Evolutionary conservation across 169 alveolate species (phyloP), one percentile per base, ranked within the genome.

Genomic region (Eimeria necatrix): DNA sequence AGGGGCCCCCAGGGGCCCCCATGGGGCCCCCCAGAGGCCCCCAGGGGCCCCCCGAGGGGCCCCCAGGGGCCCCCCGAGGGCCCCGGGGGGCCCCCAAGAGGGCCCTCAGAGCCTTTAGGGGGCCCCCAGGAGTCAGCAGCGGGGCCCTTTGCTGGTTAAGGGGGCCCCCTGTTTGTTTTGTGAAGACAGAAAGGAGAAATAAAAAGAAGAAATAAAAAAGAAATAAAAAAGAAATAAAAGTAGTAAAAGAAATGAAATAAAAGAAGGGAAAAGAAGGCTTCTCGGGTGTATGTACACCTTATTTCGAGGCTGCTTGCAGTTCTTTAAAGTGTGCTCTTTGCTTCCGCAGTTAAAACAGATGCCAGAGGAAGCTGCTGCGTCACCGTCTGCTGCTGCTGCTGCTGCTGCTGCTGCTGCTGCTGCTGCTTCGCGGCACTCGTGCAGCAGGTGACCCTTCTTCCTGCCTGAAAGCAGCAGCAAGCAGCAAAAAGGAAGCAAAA

Each of bases 321-420:
- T 96, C 71, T 87, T 93, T 48, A 83, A 94, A 4, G 96, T 96
- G 85, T 96, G 97, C 51, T 64, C 93, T 3, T 61, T 71, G 59
- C 95, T 74, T 68, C 97, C 97, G 51, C 97, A 96, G 53, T 95
- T 94, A 64, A 96, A 96, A 74, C 97, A 96, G 48, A 94, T 81
- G 64, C 93, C 93, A 71, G 81, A 22, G 10, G 74, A 52, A 4
- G 81, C 81, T 7, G 93, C 80, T n/a, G 81, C 26, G 3, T 49
- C 70, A 14, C 68, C 60, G 59, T 68, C 22, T 20, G 81, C 93
- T 6, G 22, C 26, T 5, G 81, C 22, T 10, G 56, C 61, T 18
- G 53, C 93, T 4, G 61, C 22, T 20, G 81, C 93, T 6, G 22
- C 26, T 5, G 81, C 93, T 6, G 22, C 26, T 5, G 81, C 22